Conservation (phyloP, 495 filamentous ascomycete species). For the Lasiosphaeriaceae sp. region DNA sequence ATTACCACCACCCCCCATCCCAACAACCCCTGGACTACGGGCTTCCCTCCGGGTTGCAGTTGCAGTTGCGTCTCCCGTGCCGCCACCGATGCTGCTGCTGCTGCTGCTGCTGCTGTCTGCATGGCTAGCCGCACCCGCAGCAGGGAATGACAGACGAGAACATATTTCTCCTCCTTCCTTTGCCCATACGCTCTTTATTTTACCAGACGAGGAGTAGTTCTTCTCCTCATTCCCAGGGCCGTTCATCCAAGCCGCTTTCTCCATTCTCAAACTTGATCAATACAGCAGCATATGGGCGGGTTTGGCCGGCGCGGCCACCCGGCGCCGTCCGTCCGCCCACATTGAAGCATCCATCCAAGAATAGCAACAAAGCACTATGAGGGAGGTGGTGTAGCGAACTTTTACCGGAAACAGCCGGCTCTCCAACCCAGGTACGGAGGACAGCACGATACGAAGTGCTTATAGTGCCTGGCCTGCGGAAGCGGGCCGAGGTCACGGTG, state of each 20-base stretch:
- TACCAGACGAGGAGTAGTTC: too few species aligned
- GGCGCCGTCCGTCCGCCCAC: background rate
- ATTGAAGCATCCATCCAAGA: background rate
- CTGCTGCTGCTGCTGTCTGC: background rate
- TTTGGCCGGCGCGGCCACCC: background rate
- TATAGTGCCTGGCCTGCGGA: background rate
- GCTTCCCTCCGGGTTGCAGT: background rate
- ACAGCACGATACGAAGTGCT: background rate
- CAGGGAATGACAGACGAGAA: background rate
- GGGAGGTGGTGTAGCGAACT: too few species aligned
- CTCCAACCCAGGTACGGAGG: background rate
- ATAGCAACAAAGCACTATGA: background rate
- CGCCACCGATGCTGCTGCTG: background rate
- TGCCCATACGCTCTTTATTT: too few species aligned
- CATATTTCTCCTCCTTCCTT: too few species aligned
- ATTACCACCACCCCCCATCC: background rate
- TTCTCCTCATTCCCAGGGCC: too few species aligned
- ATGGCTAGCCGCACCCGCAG: background rate
- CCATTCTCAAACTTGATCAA: too few species aligned
- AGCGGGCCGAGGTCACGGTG: background rate
- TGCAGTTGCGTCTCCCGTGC: slow-evolving; percentile 7
- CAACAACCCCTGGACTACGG: background rate
- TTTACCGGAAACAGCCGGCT: background rate
- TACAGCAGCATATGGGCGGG: background rate
- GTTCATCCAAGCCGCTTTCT: too few species aligned